These are phyloP conservation scores for Auriscalpium vulgare DNA, from an alignment of 768 basidiomycete species.

Conservation along the genomic window DNA sequence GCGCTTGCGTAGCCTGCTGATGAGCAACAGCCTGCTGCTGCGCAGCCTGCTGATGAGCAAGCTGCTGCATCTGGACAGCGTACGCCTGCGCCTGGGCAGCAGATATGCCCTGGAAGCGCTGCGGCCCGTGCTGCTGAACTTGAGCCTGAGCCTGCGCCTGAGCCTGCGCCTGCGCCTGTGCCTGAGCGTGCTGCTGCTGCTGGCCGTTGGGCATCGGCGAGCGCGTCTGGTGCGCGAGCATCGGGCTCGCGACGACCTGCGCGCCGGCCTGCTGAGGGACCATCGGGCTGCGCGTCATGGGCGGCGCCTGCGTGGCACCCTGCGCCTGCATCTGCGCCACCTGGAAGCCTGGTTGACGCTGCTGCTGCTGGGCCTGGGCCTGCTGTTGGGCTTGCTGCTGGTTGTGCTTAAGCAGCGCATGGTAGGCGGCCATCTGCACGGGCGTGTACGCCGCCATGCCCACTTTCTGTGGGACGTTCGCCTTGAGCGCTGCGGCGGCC, in stretches of 20 bases:
- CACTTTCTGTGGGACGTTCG: neutral
- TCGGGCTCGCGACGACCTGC: slow-evolving; percentile 7
- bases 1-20: slow-evolving; percentile 3
- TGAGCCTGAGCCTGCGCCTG: neutral
- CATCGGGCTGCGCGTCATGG: too few species aligned
- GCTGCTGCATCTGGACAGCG: neutral
- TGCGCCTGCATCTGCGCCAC: neutral
- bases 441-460: neutral
- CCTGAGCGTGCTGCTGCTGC: slow-evolving; percentile 15
- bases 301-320: too few species aligned
- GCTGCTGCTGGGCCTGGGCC: neutral
- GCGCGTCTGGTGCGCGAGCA: slow-evolving; percentile 13
- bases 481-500: neutral
- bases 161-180: neutral
- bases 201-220: slow-evolving; percentile 18
- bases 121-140: slow-evolving; percentile 10
- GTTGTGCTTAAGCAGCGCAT: neutral
- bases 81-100: neutral
- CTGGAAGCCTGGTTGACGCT: neutral
- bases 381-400: neutral
- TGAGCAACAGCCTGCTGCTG: neutral
- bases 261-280: too few species aligned
- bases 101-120: slow-evolving; percentile 2
- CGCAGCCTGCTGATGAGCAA: neutral
- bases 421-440: neutral